These are phyloP conservation scores for Diaporthe sp. DNA, from an alignment of 2,329 filamentous ascomycete species.

Conservation along the genomic window DNA sequence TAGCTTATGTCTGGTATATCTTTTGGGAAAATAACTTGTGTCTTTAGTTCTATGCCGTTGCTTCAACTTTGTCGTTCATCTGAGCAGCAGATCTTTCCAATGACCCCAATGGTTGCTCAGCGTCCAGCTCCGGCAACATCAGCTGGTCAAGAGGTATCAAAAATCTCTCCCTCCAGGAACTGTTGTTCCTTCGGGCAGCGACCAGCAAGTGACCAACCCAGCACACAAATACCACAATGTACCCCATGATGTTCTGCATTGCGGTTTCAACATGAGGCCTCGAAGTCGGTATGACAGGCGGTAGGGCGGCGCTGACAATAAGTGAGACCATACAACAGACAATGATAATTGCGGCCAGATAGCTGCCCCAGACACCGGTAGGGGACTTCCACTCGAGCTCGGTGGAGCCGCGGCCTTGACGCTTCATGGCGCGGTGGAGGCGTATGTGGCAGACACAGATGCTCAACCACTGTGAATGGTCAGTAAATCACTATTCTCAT, in stretches of 20 bases:
- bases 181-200: not conserved
- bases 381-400: conserved; percentile 52
- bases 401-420: conserved; percentile 53
- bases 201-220: conserved; percentile 28
- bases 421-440: conserved; percentile 57
- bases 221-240: conserved; percentile 28
- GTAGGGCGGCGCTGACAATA: conserved; percentile 47
- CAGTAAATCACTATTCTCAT: not conserved
- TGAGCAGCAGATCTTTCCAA: not conserved
- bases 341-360: conserved; percentile 47
- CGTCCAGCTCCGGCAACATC: conserved; percentile 30
- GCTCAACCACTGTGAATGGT: conserved; percentile 55
- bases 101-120: not conserved
- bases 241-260: conserved; percentile 26
- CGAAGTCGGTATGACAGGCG: conserved; percentile 35
- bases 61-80: too few species aligned
- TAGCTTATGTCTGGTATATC: too few species aligned
- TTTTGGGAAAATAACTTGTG: too few species aligned
- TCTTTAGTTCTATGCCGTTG: not conserved
- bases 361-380: conserved; percentile 48
- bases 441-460: conserved; percentile 62
- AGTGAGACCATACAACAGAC: conserved; percentile 50
- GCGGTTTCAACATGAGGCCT: conserved; percentile 39
- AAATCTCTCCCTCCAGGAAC: conserved; percentile 5
- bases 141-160: conserved; percentile 25